Evolutionary conservation across 768 basidiomycete genomes (phyloP).

Genomic region (Russula virescens): DNA sequence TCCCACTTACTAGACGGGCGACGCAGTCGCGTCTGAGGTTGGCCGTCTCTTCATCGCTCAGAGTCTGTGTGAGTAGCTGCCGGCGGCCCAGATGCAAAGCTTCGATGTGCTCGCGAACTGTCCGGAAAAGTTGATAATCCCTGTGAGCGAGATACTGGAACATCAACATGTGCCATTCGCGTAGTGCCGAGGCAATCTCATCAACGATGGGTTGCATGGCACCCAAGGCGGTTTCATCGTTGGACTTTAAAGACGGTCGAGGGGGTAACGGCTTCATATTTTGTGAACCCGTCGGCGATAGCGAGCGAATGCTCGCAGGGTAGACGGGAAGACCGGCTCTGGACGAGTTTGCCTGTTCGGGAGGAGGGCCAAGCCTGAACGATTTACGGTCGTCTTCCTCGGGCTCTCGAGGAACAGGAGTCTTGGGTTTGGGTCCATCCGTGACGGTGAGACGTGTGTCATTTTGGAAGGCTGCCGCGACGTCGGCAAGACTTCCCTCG

Average conservation of each 20-base stretch:
- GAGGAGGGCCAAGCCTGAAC: slow-evolving; percentile 66
- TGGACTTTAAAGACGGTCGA: slow-evolving; percentile 89
- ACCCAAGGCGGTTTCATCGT: slow-evolving; percentile 88
- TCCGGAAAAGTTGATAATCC: slow-evolving; percentile 84
- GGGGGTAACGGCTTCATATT: slow-evolving; percentile 73
- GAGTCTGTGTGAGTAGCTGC: slow-evolving; percentile 81
- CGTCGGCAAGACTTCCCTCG: slow-evolving; percentile 75
- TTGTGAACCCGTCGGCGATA: slow-evolving; percentile 60
- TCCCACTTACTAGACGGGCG: slow-evolving; percentile 77
- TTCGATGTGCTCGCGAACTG: slow-evolving; percentile 85
- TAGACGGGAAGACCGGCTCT: slow-evolving; percentile 70
- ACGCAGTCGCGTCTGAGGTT: slow-evolving; percentile 84
- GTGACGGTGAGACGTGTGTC: slow-evolving; percentile 32
- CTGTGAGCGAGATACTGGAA: slow-evolving; percentile 85
- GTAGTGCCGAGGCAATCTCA: slow-evolving; percentile 92
- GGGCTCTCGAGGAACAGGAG: slow-evolving; percentile 54
- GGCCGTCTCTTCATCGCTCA: slow-evolving; percentile 81
- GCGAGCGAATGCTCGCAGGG: slow-evolving; percentile 60
- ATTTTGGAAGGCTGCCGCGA: slow-evolving; percentile 50
- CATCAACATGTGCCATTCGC: slow-evolving; percentile 93
- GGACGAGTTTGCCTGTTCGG: slow-evolving; percentile 68
- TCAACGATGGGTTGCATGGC: slow-evolving; percentile 85
- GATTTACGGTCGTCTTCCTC: slow-evolving; percentile 70
- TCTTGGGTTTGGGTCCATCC: slow-evolving; percentile 39
- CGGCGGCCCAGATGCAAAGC: slow-evolving; percentile 86